Base-by-base conservation (phyloP, 1,284 basidiomycete species). In the Marasmius tenuissimus region DNA sequence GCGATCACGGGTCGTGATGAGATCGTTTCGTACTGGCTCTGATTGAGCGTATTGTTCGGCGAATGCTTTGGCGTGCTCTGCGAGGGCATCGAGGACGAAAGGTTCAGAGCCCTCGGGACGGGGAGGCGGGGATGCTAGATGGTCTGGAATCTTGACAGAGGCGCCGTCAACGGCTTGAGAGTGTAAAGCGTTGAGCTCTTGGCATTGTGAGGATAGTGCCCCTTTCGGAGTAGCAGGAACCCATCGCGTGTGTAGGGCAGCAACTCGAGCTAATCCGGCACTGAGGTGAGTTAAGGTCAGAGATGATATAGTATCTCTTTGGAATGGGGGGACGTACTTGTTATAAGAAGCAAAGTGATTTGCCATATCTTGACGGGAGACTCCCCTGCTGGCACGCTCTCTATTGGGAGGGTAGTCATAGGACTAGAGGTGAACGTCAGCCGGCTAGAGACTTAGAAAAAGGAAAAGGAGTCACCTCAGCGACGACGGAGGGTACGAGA, bases 121-220 rank as follows among this genome's bases (percentile, higher is more conserved):
- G 7, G 45, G 45, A 47, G 45, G 45, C 4, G 82, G 79, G 14
- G 70, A 78, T 12, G 70, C 66, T 14, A 88, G 72, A 54, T 82
- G 75, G 27, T 86, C 82, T 0, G 86, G 85, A 54, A 86, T 83
- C 62, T 76, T 82, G 53, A 88, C 80, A 8, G 78, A 77, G 0
- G 82, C 87, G 0, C 87, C 87, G 65, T 88, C 87, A 1, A 88
- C 87, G 3, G 81, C 85, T 60, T 86, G 84, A 3, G 87, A 89
- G 65, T 89, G 85, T 5, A 89, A 72, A 0, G 86, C 87, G 63
- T 88, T 88, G 35, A 89, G 75, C 66, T 89, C 86, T 68, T 88
- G 87, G 65, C 87, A 89, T 72, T 88, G 81, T 0, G 80, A 71
- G 67, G 83, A 82, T 66, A 87, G 74, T 0, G 86, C 86, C n/a